Percentiles rank a stretch among this genome's conserved stretches.
These are phyloP conservation scores for Parathielavia hyrcaniae DNA, from an alignment of 495 filamentous ascomycete genomes.

Conservation along the genomic window DNA sequence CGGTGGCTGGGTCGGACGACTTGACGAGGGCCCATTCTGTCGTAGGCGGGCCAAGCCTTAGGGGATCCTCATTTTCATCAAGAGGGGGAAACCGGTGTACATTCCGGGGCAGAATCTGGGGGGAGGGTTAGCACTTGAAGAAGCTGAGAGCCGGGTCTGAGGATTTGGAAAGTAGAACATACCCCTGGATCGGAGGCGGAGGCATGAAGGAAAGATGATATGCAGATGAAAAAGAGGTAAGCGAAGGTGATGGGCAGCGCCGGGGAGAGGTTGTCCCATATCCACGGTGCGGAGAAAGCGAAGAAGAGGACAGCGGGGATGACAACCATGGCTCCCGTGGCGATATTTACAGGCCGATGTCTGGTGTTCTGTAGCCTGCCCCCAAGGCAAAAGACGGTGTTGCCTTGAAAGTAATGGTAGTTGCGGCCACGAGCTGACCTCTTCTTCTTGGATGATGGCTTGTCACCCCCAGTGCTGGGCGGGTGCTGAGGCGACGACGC, in stretches of 20 bases:
- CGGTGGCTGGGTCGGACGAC: slow-evolving; percentile 60
- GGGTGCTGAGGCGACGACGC: slow-evolving; percentile 64
- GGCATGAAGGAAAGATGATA: slow-evolving; percentile 90
- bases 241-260: slow-evolving; percentile 87
- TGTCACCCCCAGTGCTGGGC: slow-evolving; percentile 29
- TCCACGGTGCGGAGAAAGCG: slow-evolving; percentile 77
- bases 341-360: slow-evolving; percentile 86
- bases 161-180: slow-evolving; percentile 37
- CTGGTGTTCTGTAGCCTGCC: slow-evolving; percentile 83
- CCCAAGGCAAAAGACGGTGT: slow-evolving; percentile 79
- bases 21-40: slow-evolving; percentile 90
- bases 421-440: slow-evolving; percentile 52
- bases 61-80: slow-evolving; percentile 64
- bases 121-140: slow-evolving; percentile 20
- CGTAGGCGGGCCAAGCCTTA: slow-evolving; percentile 71
- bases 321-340: slow-evolving; percentile 70
- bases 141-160: no score
- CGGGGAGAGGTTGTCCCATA: slow-evolving; percentile 86
- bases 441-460: slow-evolving; percentile 25
- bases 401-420: slow-evolving; percentile 87
- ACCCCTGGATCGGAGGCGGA: slow-evolving; percentile 88
- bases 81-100: slow-evolving; percentile 52
- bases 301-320: slow-evolving; percentile 79
- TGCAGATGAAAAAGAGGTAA: slow-evolving; percentile 81
- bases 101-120: slow-evolving; percentile 77